Evolutionary conservation across 179 eudicot species (phyloP).

Genomic region (Silene vulgaris): DNA sequence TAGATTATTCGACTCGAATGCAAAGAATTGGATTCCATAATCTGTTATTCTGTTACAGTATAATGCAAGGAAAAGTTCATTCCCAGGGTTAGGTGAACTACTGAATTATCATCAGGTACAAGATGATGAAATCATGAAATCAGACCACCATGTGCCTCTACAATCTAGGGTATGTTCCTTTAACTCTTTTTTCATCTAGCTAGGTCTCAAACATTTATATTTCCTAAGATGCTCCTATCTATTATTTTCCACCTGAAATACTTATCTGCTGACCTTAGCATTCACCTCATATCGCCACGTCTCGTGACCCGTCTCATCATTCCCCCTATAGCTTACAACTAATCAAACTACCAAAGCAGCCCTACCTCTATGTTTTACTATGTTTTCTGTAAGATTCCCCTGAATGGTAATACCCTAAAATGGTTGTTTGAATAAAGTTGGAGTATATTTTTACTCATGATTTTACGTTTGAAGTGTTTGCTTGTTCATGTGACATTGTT

Average conservation of each 20-base stretch:
- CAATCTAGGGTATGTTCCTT: conserved; percentile 18
- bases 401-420: conserved; percentile 10
- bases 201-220: conserved; percentile 13
- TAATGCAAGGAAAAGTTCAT: background rate
- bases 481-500: conserved; percentile 17
- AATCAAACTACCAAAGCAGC: background rate
- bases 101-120: background rate
- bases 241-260: conserved; percentile 12
- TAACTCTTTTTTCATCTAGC: conserved; percentile 23
- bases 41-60: background rate
- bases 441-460: conserved; percentile 11
- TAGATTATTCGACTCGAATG: too few relatives aligned
- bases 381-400: conserved; percentile 7
- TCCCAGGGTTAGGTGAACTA: conserved; percentile 13
- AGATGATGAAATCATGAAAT: conserved; percentile 12
- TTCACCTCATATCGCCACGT: conserved; percentile 30
- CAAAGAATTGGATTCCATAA: too few relatives aligned
- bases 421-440: conserved; percentile 15
- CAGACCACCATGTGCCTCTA: conserved; percentile 22
- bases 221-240: conserved; percentile 15
- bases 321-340: background rate
- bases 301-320: background rate
- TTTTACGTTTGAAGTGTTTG: conserved; percentile 1
- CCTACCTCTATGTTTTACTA: background rate
- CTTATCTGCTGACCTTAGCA: background rate